These are phyloP conservation scores for Calamus simplicifolius DNA, from an alignment of 176 grass and related monocot genomes.

Conservation along the genomic window DNA sequence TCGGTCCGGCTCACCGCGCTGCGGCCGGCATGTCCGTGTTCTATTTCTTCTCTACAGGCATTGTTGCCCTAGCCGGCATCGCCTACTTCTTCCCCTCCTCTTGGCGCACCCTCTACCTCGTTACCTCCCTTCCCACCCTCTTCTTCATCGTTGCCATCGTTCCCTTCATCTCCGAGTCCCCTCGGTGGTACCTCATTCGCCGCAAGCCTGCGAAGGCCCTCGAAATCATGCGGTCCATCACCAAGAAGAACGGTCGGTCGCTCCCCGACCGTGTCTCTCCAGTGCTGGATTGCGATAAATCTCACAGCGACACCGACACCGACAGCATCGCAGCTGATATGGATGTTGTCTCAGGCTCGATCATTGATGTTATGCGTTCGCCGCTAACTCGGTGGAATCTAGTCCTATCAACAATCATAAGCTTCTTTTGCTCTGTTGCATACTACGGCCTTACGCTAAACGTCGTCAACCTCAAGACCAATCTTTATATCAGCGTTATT, in stretches of 20 bases:
- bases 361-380: slow-evolving; percentile 59
- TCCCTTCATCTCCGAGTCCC: slow-evolving; percentile 70
- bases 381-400: slow-evolving; percentile 42
- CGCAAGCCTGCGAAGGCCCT: slow-evolving; percentile 36
- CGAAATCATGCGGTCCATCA: slow-evolving; percentile 39
- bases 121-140: slow-evolving; percentile 62
- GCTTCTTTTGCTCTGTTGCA: slow-evolving; percentile 44
- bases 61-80: slow-evolving; percentile 44
- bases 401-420: slow-evolving; percentile 46
- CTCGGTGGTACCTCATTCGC: slow-evolving; percentile 83
- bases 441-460: slow-evolving; percentile 91
- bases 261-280: slow-evolving; percentile 31
- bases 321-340: neutral
- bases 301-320: slow-evolving; percentile 48
- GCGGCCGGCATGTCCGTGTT: slow-evolving; percentile 63
- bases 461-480: slow-evolving; percentile 83
- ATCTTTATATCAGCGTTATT: slow-evolving; percentile 63
- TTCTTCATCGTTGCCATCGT: slow-evolving; percentile 36
- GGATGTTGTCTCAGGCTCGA: slow-evolving; percentile 25
- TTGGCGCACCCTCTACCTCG: slow-evolving; percentile 64
- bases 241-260: slow-evolving; percentile 29
- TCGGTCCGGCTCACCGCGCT: slow-evolving; percentile 44
- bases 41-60: slow-evolving; percentile 90
- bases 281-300: slow-evolving; percentile 6
- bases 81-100: slow-evolving; percentile 49